Base-by-base conservation (phyloP, 2,329 filamentous ascomycete species). In the Paecilomyces fulvus region DNA sequence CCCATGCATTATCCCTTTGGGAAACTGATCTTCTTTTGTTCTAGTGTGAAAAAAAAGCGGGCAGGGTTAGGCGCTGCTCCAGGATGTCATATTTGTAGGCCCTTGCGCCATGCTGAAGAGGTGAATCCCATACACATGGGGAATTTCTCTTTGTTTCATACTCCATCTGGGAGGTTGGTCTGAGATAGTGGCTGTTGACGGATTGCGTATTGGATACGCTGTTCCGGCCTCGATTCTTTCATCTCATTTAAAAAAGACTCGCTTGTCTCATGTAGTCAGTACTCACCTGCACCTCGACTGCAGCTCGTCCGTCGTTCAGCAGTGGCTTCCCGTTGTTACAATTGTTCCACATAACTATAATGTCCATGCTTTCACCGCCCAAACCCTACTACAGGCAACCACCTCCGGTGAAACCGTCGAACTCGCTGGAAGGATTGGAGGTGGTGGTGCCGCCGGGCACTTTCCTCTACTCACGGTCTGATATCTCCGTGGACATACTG, bases 361-460 rank as follows among this genome's bases (percentile, higher is more conserved):
- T 49, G 30, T 20, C 30, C 1, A 53, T 58, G 56, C 30, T 14
- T 20, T 58, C 63, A n/a, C 60, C 59, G 37, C 60, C 57, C 8
- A 61, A 60, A 46, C 51, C 59, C 31, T 56, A 60, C 21, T 50
- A 58, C 30, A 64, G 68, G 50, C 64, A 63, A 53, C 61, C 68
- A 30, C 70, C 70, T 7, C 71, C 70, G 21, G 61, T 71, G 21
- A 65, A 65, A 48, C 67, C 66, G 2, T 72, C 68, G 23, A 66
- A 63, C 33, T 73, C 71, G 8, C 64, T 73, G 8, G 69, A 72
- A 60, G 71, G 71, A 9, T 59, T 74, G 25, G 71, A 74, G 53
- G 64, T 64, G 55, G 70, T 71, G 6, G 60, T 74, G 9, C 70
- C 69, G 23, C 71, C 71, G 9, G 58, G 54, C 8, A 48, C 48